Percentiles rank a stretch among this genome's conserved stretches.
Evolutionary conservation across 2,329 filamentous ascomycete species (phyloP).

Genomic region (Stachybotrys echinatus): DNA sequence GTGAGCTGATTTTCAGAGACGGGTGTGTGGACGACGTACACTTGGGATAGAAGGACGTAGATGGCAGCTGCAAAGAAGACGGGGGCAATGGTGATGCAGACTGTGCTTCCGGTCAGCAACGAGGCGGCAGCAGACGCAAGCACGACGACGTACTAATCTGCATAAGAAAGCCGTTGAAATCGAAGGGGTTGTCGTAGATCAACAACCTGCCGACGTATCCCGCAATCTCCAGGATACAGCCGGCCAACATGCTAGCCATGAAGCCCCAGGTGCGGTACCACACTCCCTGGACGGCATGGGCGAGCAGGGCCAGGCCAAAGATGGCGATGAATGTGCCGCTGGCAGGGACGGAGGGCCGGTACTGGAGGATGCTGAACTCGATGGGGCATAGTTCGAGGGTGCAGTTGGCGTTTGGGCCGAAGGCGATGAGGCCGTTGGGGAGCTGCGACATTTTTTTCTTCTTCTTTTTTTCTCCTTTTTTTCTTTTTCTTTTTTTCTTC

Average conservation of each 20-base stretch:
- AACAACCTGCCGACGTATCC: conserved; percentile 57
- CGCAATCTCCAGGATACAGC: conserved; percentile 51
- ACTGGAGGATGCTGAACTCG: conserved; percentile 32
- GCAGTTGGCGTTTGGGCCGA: conserved; percentile 39
- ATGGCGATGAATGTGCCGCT: conserved; percentile 39
- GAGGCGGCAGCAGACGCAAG: not conserved
- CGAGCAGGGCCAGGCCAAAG: conserved; percentile 35
- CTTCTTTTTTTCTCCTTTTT: no score
- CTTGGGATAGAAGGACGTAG: conserved; percentile 20
- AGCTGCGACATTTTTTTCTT: conserved; percentile 4
- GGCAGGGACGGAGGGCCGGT: conserved; percentile 34
- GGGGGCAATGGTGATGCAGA: conserved; percentile 24
- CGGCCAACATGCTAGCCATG: conserved; percentile 43
- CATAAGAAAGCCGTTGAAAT: conserved; percentile 54
- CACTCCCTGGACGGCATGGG: conserved; percentile 33
- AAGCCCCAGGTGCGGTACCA: conserved; percentile 36
- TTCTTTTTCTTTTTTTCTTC: no score
- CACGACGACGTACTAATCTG: conserved; percentile 40
- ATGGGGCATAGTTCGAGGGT: conserved; percentile 40
- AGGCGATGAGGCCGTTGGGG: conserved; percentile 16
- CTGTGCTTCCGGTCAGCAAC: conserved; percentile 6
- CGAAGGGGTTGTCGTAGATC: conserved; percentile 51
- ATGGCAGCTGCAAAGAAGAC: conserved; percentile 22
- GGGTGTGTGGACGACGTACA: conserved; percentile 11
- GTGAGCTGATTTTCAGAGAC: not conserved